Evolutionary conservation across 176 grass and related monocot genomes (phyloP), one percentile per base, ranked within the genome.

Genomic region (Dendrocalamus sinicus): DNA sequence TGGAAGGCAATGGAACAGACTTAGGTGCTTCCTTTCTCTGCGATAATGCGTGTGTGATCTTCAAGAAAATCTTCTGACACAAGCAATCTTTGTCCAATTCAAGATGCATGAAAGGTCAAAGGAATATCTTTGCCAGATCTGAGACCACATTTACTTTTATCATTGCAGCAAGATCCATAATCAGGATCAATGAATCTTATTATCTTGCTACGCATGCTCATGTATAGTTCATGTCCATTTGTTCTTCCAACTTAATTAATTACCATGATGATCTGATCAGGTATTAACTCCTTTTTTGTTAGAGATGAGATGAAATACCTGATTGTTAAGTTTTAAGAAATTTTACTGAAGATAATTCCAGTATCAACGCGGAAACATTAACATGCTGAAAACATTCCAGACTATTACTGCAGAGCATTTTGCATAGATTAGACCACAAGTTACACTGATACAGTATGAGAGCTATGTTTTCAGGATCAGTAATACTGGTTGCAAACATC

Each of bases 11-110:
- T 84, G 44, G 69, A 87, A 30, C 50, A 83, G 15, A 40, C 67
- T 77, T 77, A 16, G 65, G 22, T 87, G 74, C 75, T 67, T 83
- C 52, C 66, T 78, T 58, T 72, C 44, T 15, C 22, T 48, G 30
- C n/a, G 80, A 48, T 73, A 48, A 58, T 82, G 17, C 68, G 82
- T 79, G 45, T 57, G 19, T 14, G 13, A 84, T 84, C 89, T 80
- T 91, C 81, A 76, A 80, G 61, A 75, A 86, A 75, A 76, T 88
- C 81, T 91, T 91, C 81, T 84, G 81, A 84, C 85, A 75, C 23
- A 87, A 75, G 75, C 59, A 91, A 84, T 88, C 81, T 84, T 67
- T 81, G 79, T 79, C 37, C 11, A 62, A 79, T 86, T 79, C 87
- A 86, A 90, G 44, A 83, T 82, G 55, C 75, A 72, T 86, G 63